These are phyloP conservation scores for Eucalyptus tenuipes DNA, from an alignment of 345 rosid species.

Conservation along the genomic window DNA sequence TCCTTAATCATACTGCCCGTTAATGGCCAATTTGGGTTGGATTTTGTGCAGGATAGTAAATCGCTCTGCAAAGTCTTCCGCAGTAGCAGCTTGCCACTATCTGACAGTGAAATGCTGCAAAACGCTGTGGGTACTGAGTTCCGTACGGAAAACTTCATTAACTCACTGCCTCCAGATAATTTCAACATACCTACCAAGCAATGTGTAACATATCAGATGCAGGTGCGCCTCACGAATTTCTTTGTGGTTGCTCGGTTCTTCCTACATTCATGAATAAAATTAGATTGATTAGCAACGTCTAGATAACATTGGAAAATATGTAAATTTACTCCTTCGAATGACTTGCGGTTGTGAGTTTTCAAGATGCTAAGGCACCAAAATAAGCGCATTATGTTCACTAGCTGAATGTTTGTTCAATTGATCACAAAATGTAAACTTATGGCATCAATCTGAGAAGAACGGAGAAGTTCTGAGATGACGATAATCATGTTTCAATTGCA, in stretches of 20 bases:
- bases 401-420: not conserved
- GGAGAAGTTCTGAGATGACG: not conserved
- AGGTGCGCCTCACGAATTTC: not conserved
- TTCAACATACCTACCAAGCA: not conserved
- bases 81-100: not conserved
- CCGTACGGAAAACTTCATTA: not conserved
- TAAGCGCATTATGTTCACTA: not conserved
- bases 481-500: not conserved
- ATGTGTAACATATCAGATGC: not conserved
- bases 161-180: not conserved
- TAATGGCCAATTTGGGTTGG: slow-evolving; percentile 8
- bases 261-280: not conserved
- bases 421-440: not conserved
- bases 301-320: not conserved
- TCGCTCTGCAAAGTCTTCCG: slow-evolving; percentile 12
- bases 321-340: not conserved
- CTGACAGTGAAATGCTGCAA: not conserved
- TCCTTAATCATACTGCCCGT: not conserved
- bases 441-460: not conserved
- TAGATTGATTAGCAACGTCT: not conserved
- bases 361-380: not conserved
- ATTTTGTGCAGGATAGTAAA: slow-evolving; percentile 5
- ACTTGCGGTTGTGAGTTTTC: not conserved
- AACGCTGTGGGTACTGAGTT: not conserved
- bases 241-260: not conserved